Percentiles rank a stretch among this genome's conserved stretches.
Conservation (phyloP, 148 eudicot species). For the Rhododendron kiyosumense region DNA sequence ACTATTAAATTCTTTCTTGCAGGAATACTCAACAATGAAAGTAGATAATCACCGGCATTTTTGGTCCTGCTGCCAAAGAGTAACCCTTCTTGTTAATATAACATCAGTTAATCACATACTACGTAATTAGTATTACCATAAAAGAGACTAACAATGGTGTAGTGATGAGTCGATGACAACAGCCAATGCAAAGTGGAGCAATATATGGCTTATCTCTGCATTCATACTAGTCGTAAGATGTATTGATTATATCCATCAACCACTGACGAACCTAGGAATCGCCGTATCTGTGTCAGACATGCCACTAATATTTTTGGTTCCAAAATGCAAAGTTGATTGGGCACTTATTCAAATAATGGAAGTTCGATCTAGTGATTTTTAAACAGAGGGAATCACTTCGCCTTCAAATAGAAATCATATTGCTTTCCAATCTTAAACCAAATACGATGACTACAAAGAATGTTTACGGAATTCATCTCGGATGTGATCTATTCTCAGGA, state of each 20-base stretch:
- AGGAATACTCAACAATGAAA: background rate
- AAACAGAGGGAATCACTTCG: background rate
- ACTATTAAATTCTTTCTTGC: slow-evolving; percentile 8
- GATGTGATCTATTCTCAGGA: background rate
- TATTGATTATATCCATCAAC: background rate
- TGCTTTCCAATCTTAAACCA: background rate
- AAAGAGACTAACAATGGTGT: background rate
- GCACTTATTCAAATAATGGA: background rate
- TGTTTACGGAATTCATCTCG: background rate
- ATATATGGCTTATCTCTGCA: background rate
- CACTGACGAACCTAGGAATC: background rate
- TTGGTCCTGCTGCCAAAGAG: background rate
- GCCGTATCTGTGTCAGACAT: background rate
- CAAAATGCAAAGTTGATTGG: background rate
- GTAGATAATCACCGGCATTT: background rate
- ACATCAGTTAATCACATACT: background rate
- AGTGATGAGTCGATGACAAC: background rate
- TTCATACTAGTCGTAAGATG: background rate
- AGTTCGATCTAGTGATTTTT: background rate
- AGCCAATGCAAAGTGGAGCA: background rate
- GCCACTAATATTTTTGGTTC: background rate
- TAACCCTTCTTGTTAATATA: background rate
- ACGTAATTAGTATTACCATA: background rate
- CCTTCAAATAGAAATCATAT: background rate
- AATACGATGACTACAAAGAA: background rate